These are phyloP conservation scores for Cardamine occulta DNA, from an alignment of 345 rosid genomes.

Conservation along the genomic window DNA sequence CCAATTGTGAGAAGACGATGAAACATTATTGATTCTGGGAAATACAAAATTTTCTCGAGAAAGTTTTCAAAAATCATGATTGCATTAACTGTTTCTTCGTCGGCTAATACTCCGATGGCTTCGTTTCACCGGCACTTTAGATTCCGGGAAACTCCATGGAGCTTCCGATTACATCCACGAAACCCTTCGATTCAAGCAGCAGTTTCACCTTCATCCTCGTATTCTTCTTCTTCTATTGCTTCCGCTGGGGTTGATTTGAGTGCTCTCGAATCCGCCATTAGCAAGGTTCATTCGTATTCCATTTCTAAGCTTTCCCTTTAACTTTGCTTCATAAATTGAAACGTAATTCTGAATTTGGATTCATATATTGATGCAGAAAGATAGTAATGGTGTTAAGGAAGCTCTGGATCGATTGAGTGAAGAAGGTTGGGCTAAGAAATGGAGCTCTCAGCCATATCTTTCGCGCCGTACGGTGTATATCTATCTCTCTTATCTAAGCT, in stretches of 20 bases:
- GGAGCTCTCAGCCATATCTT: slow-evolving; percentile 94
- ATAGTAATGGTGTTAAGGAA: slow-evolving; percentile 79
- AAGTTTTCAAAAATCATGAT: slow-evolving; percentile 31
- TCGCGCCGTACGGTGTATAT: slow-evolving; percentile 89
- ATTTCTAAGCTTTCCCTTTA: not conserved
- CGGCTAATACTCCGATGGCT: slow-evolving; percentile 10
- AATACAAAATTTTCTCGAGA: too few species aligned
- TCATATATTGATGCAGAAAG: slow-evolving; percentile 58
- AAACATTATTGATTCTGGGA: slow-evolving; percentile 19
- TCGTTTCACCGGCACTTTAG: slow-evolving; percentile 27
- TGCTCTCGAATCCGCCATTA: slow-evolving; percentile 70
- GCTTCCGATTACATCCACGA: slow-evolving; percentile 16
- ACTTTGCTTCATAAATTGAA: not conserved
- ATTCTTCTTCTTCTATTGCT: slow-evolving; percentile 56
- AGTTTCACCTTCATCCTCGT: slow-evolving; percentile 38
- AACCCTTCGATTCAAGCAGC: slow-evolving; percentile 3
- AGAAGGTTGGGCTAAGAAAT: slow-evolving; percentile 88
- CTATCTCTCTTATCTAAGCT: slow-evolving; percentile 39
- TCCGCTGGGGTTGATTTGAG: slow-evolving; percentile 57
- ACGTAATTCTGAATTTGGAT: not conserved
- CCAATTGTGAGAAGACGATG: slow-evolving; percentile 3
- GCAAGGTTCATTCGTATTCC: slow-evolving; percentile 48
- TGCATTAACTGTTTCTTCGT: slow-evolving; percentile 37
- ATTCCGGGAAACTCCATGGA: too few species aligned
- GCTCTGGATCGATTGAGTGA: slow-evolving; percentile 71